Evolutionary conservation across 2,329 filamentous ascomycete species (phyloP).

Genomic region (Colletotrichum sp.): DNA sequence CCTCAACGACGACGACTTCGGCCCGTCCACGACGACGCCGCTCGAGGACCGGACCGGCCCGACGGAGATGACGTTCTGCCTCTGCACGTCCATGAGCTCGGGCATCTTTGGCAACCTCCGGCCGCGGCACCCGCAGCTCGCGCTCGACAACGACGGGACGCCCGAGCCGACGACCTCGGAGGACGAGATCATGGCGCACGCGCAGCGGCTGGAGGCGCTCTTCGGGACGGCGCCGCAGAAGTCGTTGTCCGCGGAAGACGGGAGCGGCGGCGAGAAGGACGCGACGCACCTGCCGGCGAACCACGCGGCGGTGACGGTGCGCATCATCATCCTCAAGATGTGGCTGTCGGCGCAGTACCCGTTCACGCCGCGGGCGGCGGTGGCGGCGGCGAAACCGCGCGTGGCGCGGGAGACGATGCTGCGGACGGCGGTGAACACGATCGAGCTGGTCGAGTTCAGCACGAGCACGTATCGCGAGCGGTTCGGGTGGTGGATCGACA

Average conservation of each 20-base stretch:
- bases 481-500: slow-evolving; percentile 54
- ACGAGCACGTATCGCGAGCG: slow-evolving; percentile 37
- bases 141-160: not conserved
- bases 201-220: slow-evolving; percentile 41
- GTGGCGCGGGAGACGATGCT: slow-evolving; percentile 48
- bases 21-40: slow-evolving; percentile 39
- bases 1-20: slow-evolving; percentile 58
- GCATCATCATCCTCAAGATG: slow-evolving; percentile 49
- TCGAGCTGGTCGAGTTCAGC: slow-evolving; percentile 44
- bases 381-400: slow-evolving; percentile 29
- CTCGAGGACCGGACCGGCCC: slow-evolving; percentile 40
- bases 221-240: slow-evolving; percentile 43
- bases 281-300: slow-evolving; percentile 34
- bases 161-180: slow-evolving; percentile 30
- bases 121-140: slow-evolving; percentile 38
- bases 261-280: not conserved
- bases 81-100: slow-evolving; percentile 45
- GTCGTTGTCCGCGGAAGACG: slow-evolving; percentile 5
- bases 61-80: slow-evolving; percentile 44
- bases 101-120: slow-evolving; percentile 39
- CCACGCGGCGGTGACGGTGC: slow-evolving; percentile 43
- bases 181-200: slow-evolving; percentile 44
- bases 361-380: slow-evolving; percentile 34
- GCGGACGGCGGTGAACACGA: slow-evolving; percentile 50
- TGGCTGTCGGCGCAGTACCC: slow-evolving; percentile 54